These are phyloP conservation scores for Galerina sulciceps DNA, from an alignment of 768 basidiomycete genomes.

Conservation along the genomic window DNA sequence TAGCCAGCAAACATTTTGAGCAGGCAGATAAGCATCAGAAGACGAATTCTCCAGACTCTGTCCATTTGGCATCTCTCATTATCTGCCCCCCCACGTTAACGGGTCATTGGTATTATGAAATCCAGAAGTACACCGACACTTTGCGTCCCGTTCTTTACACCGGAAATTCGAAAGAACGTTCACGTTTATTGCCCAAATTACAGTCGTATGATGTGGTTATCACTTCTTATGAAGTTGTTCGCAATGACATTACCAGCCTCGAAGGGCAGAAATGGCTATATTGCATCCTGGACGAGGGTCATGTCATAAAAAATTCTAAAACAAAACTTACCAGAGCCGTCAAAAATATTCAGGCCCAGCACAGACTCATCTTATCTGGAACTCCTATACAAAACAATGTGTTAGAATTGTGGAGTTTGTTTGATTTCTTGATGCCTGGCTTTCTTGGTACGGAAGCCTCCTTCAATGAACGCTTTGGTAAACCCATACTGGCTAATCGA, in stretches of 20 bases:
- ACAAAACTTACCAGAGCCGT: constrained; percentile 97
- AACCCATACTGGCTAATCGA: constrained; percentile 92
- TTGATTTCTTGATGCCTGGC: constrained; percentile 99
- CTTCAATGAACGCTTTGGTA: constrained; percentile 95
- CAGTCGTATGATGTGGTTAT: constrained; percentile 87
- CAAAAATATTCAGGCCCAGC: constrained; percentile 87
- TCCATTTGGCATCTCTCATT: constrained; percentile 92
- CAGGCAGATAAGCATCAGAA: constrained; percentile 69
- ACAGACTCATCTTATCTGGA: constrained; percentile 93
- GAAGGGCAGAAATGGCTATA: constrained; percentile 86
- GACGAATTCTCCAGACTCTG: constrained; percentile 72
- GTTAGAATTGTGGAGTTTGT: constrained; percentile 96
- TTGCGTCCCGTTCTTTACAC: constrained; percentile 87
- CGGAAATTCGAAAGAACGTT: constrained; percentile 84
- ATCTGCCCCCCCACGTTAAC: constrained; percentile 97
- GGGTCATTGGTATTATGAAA: constrained; percentile 99
- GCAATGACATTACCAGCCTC: constrained; percentile 86
- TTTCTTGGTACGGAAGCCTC: constrained; percentile 95
- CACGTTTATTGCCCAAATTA: constrained; percentile 66
- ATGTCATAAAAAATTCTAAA: constrained; percentile 98
- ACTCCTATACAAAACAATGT: constrained; percentile 99
- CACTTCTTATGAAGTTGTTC: constrained; percentile 96
- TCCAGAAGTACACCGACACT: constrained; percentile 88
- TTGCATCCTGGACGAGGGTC: constrained; percentile 97
- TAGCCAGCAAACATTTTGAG: constrained; percentile 93